A percentile compares a stretch with the other conserved stretches of the same genome.
Evolutionary conservation across 2,329 filamentous ascomycete species (phyloP).

Genomic region (Hymenoscyphus fraxineus): DNA sequence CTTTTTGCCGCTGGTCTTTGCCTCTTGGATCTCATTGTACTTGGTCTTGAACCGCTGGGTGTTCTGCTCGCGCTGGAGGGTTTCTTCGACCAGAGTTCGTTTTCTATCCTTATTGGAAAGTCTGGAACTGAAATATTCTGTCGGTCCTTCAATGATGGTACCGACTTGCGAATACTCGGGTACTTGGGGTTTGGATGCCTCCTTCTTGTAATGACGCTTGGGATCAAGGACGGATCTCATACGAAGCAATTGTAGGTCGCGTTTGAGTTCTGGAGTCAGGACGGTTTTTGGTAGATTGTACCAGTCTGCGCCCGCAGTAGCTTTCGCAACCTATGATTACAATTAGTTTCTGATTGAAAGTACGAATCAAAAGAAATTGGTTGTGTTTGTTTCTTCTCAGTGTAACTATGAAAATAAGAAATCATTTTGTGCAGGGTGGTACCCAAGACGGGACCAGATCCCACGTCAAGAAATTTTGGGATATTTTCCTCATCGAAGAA

Average conservation of each 20-base stretch:
- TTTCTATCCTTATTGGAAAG: conserved; percentile 85
- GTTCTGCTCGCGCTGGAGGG: conserved; percentile 63
- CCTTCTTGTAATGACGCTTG: conserved; percentile 64
- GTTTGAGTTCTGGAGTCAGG: conserved; percentile 78
- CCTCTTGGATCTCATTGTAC: conserved; percentile 77
- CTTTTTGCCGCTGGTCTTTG: conserved; percentile 85
- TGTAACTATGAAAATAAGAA: conserved; percentile 66
- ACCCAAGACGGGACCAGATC: conserved; percentile 75
- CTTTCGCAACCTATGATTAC: conserved; percentile 39
- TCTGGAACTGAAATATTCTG: conserved; percentile 78
- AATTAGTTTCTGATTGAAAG: conserved; percentile 22
- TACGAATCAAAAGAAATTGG: conserved; percentile 11
- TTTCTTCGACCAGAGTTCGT: conserved; percentile 80
- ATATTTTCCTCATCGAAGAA: conserved; percentile 70
- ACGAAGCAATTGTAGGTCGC: conserved; percentile 82
- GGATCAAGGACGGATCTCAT: conserved; percentile 88
- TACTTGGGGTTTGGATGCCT: conserved; percentile 59
- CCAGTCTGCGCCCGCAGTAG: conserved; percentile 77
- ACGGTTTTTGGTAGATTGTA: conserved; percentile 83
- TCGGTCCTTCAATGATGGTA: conserved; percentile 81
- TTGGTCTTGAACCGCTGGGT: conserved; percentile 78
- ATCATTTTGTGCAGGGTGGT: conserved; percentile 66
- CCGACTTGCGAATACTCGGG: conserved; percentile 88
- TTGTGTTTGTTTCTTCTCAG: conserved; percentile 44
- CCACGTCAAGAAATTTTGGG: conserved; percentile 70